These are phyloP conservation scores for Chalaropsis ovoidea DNA, from an alignment of 2,329 filamentous ascomycete species.

Conservation along the genomic window DNA sequence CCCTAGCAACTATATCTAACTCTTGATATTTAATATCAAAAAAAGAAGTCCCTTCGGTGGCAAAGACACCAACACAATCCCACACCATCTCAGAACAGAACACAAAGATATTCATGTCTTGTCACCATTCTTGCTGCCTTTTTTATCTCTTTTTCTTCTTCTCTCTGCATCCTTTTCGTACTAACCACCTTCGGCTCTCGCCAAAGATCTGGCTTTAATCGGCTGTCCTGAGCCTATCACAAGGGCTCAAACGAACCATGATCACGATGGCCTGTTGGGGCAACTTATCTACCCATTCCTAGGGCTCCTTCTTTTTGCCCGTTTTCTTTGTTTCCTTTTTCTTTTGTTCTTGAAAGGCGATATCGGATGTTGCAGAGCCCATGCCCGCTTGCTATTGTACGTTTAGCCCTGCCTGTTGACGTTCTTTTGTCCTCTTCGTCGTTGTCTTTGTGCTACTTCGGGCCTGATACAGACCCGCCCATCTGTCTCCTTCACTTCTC, in stretches of 20 bases:
- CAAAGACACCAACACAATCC: not conserved
- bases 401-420: not conserved
- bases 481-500: not conserved
- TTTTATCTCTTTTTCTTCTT: not conserved
- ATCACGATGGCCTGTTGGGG: not conserved
- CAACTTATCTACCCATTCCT: not conserved
- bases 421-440: not conserved
- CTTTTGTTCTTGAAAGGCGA: not conserved
- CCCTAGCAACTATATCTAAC: not conserved
- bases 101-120: not conserved
- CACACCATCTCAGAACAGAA: not conserved
- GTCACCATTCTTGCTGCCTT: not conserved
- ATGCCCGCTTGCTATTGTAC: not conserved
- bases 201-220: not conserved
- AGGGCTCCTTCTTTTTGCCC: not conserved
- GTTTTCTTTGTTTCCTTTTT: not conserved
- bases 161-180: not conserved
- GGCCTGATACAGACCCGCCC: not conserved
- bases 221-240: not conserved
- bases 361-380: not conserved
- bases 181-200: constrained; percentile 4
- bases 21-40: not conserved
- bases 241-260: not conserved
- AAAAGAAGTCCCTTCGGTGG: constrained; percentile 1
- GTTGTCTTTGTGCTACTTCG: not conserved